A percentile compares a stretch with the other conserved stretches of the same genome.
phyloP scores from a whole-genome alignment of 176 grass and related monocot species.

The maize (Zea mays) region DNA sequence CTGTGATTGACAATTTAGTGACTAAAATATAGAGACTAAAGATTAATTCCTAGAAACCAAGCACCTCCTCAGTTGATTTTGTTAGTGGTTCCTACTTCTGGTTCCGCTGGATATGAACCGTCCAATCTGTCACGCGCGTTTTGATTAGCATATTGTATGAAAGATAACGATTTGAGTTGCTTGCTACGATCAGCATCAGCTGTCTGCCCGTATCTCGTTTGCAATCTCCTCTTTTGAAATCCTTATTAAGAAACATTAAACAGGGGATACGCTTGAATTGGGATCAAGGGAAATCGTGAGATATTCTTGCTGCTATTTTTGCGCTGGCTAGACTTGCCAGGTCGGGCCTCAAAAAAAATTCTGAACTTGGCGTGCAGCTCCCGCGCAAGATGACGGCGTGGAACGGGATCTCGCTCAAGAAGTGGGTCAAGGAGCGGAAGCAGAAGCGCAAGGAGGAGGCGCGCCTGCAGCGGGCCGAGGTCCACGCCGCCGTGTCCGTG shows the following conservation, averaged over 20 bases:
- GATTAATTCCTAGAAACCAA: no score
- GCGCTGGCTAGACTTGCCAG: neutral
- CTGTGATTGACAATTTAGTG: no score
- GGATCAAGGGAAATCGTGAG: constrained; percentile 11
- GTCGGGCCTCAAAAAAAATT: constrained; percentile 18
- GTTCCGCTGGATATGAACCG: neutral
- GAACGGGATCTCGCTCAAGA: constrained; percentile 79
- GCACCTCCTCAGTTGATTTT: neutral
- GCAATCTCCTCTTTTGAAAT: neutral
- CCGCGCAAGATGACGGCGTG: constrained; percentile 72
- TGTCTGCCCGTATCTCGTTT: constrained; percentile 9
- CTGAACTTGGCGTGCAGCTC: constrained; percentile 51
- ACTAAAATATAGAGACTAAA: no score
- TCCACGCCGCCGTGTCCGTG: constrained; percentile 84
- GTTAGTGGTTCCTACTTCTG: neutral
- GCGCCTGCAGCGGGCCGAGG: constrained; percentile 77
- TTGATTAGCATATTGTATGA: constrained; percentile 7
- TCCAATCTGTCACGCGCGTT: neutral
- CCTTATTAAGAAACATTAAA: neutral
- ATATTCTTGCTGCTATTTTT: neutral
- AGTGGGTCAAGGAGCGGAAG: constrained; percentile 96
- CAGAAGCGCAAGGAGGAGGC: constrained; percentile 88
- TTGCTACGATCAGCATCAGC: neutral
- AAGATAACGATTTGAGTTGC: neutral
- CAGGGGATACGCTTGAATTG: neutral